A percentile compares a stretch with the other conserved stretches of the same genome.
phyloP scores from a whole-genome alignment of 352 stramenopile species.

The Globisporangium cederbergense region DNA sequence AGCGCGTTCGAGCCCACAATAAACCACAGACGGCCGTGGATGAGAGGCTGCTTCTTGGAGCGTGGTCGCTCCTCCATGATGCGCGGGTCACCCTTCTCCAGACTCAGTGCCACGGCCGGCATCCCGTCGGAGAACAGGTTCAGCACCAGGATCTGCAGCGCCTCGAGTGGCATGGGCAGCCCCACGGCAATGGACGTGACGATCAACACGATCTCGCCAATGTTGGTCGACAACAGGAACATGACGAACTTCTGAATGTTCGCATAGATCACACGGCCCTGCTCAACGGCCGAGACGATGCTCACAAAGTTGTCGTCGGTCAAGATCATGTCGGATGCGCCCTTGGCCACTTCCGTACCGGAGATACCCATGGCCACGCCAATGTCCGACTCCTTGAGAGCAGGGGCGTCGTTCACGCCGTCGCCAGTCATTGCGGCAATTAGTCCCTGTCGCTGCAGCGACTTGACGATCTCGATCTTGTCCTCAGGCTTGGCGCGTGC shows the following conservation, averaged over 20 bases:
- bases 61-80: constrained; percentile 70
- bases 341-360: constrained; percentile 97
- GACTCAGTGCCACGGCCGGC: constrained; percentile 65
- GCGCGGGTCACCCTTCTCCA: constrained; percentile 60
- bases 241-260: constrained; percentile 99
- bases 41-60: constrained; percentile 45
- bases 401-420: constrained; percentile 97
- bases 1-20: constrained; percentile 57
- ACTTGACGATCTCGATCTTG: constrained; percentile 96
- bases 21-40: constrained; percentile 65
- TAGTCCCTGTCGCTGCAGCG: constrained; percentile 86
- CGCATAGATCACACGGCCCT: constrained; percentile 96
- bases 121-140: constrained; percentile 98
- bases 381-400: constrained; percentile 95
- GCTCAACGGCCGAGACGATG: constrained; percentile 96
- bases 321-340: constrained; percentile 97
- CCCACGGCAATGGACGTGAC: constrained; percentile 59
- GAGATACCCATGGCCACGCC: constrained; percentile 97
- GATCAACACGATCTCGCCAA: constrained; percentile 92
- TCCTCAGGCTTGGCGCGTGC: constrained; percentile 94
- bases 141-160: constrained; percentile 98
- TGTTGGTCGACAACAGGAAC: constrained; percentile 97
- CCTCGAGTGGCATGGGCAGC: constrained; percentile 86
- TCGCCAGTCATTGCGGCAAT: constrained; percentile 97
- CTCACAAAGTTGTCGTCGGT: constrained; percentile 98